Evolutionary conservation across 352 stramenopile genomes (phyloP), one percentile per base, ranked within the genome.

Genomic region (Pythium sukuiense): DNA sequence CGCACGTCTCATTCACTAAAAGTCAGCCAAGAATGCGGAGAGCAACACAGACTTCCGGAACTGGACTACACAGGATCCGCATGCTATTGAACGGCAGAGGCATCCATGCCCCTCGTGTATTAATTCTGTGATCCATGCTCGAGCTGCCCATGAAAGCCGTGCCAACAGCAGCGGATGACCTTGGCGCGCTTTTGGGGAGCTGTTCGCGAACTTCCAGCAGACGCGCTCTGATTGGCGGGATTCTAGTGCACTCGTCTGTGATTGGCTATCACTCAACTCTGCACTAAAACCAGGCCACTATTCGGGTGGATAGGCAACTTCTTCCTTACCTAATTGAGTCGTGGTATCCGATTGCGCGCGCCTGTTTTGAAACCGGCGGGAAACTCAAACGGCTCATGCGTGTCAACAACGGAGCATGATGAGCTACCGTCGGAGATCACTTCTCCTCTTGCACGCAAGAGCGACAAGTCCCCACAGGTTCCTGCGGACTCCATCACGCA

Each of bases 221-320:
- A 6, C 41, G 9, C 13, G 6, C n/a, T 13, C 49, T 66, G 50
- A 80, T 84, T 84, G 73, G 76, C 65, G 74, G 72, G 76, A 77
- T 70, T 45, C 43, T 66, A 54, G 67, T 48, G 7, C 27, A 27
- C 20, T 2, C 27, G 7, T 12, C 6, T 59, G 1, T 78, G 62
- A 85, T 85, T 85, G 72, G 79, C 30, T 37, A 33, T n/a, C 18
- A 2, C 16, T 45, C 27, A 0, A 33, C 2, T 26, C 20, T n/a
- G 1, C 27, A 4, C 18, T 39, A 61, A 61, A 53, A 53, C 9
- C 5, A 59, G 26, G 30, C 60, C n/a, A 35, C 39, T 61, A 55
- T 49, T 67, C 11, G 6, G 52, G 30, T 48, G 4, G 14, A 61
- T 67, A 32, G 58, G 55, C 39, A 54, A 33, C 41, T 55, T 50